A percentile compares a stretch with the other conserved stretches of the same genome.
Evolutionary conservation across 2,329 filamentous ascomycete genomes (phyloP).

Genomic region (Aspergillus pseudoterreus): DNA sequence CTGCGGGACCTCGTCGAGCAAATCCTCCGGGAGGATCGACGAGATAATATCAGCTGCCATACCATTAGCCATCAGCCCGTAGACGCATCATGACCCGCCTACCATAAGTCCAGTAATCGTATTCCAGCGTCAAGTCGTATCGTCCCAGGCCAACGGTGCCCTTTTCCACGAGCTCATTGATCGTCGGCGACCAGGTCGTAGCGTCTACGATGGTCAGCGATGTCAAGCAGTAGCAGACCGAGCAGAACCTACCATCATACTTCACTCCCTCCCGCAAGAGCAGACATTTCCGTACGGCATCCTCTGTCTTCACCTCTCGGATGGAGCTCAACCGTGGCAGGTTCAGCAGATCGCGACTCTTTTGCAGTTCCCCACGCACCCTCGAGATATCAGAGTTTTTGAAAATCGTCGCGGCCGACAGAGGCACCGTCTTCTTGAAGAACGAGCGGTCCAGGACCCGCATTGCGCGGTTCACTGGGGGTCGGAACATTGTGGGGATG

Average conservation of each 20-base stretch:
- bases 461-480: conserved; percentile 76
- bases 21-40: conserved; percentile 74
- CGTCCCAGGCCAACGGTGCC: conserved; percentile 69
- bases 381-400: conserved; percentile 71
- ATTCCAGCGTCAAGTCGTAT: conserved; percentile 72
- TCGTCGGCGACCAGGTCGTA: conserved; percentile 69
- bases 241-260: conserved; percentile 35
- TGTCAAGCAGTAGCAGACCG: conserved; percentile 10
- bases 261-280: conserved; percentile 38
- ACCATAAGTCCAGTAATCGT: conserved; percentile 84
- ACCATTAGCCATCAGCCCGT: conserved; percentile 2
- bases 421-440: conserved; percentile 71
- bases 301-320: conserved; percentile 51
- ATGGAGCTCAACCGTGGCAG: conserved; percentile 64
- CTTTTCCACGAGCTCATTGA: conserved; percentile 65
- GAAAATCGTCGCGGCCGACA: conserved; percentile 73
- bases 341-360: conserved; percentile 62
- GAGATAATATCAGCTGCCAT: conserved; percentile 71
- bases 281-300: conserved; percentile 33
- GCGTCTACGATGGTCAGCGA: conserved; percentile 47
- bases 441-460: conserved; percentile 76
- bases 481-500: conserved; percentile 61
- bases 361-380: conserved; percentile 64
- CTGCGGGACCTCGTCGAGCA: conserved; percentile 74
- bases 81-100: conserved; percentile 20